A percentile compares a stretch with the other conserved stretches of the same genome.
Conservation (phyloP, 106 monocot genomes). For the Dendrobium chrysotoxum region DNA sequence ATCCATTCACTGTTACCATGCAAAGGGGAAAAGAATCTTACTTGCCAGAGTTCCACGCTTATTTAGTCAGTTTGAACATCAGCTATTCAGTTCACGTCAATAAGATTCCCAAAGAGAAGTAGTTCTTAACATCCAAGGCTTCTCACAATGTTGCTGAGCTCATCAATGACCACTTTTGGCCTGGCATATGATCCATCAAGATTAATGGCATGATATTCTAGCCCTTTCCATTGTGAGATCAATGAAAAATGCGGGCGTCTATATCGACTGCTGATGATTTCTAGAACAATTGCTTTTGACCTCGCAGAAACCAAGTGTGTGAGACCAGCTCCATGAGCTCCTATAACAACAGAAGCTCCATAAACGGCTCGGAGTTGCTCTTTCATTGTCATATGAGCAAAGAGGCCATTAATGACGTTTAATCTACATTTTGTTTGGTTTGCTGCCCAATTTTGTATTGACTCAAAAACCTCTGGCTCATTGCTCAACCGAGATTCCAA, state of each 20-base stretch:
- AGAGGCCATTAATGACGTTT: conserved; percentile 74
- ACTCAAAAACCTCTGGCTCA: conserved; percentile 69
- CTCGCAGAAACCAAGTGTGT: conserved; percentile 75
- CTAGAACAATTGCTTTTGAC: conserved; percentile 58
- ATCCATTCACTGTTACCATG: no score
- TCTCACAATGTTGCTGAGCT: conserved; percentile 53
- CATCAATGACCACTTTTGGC: conserved; percentile 43
- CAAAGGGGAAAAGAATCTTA: no score
- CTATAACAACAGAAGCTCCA: conserved; percentile 83
- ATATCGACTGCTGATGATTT: conserved; percentile 81
- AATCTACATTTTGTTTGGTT: conserved; percentile 51
- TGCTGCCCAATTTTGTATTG: conserved; percentile 56
- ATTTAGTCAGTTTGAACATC: no score
- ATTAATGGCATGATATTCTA: conserved; percentile 83
- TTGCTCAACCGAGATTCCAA: conserved; percentile 81
- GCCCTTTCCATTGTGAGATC: conserved; percentile 86
- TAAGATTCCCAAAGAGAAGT: no score
- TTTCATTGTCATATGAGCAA: conserved; percentile 85
- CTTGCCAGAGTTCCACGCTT: no score
- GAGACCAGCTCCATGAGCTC: conserved; percentile 94
- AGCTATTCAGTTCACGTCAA: no score
- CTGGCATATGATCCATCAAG: conserved; percentile 69
- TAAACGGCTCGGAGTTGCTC: conserved; percentile 65
- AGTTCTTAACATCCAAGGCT: conserved; percentile 59
- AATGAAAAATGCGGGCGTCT: conserved; percentile 79